Evolutionary conservation across 1,139 yeast genomes (phyloP).

Genomic region (Candida sp.): DNA sequence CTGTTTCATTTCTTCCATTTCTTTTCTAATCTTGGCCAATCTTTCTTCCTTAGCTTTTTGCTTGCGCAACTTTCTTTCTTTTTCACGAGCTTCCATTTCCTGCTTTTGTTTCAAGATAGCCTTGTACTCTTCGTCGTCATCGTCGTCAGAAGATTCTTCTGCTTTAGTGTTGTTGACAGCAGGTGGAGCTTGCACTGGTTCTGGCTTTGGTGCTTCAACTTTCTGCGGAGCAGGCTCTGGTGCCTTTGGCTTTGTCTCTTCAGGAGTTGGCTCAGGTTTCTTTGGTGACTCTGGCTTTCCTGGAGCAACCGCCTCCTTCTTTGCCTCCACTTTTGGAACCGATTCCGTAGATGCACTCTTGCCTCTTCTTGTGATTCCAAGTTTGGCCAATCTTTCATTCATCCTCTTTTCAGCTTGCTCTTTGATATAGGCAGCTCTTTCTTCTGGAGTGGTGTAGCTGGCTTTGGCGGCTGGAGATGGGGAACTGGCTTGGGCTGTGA

Average conservation of each 20-base stretch:
- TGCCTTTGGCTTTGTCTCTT: slow-evolving; percentile 2
- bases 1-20: slow-evolving; percentile 62
- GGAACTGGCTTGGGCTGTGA: slow-evolving; percentile 12
- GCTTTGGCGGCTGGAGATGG: slow-evolving; percentile 14
- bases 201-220: slow-evolving; percentile 6
- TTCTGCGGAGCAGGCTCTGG: slow-evolving; percentile 4
- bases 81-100: slow-evolving; percentile 51
- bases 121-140: slow-evolving; percentile 51
- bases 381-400: slow-evolving; percentile 86
- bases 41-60: slow-evolving; percentile 57
- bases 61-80: slow-evolving; percentile 50
- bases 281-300: not conserved
- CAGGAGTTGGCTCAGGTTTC: slow-evolving; percentile 4
- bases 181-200: slow-evolving; percentile 6
- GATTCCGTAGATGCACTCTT: slow-evolving; percentile 10
- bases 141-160: slow-evolving; percentile 28
- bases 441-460: slow-evolving; percentile 51
- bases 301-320: slow-evolving; percentile 1
- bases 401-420: slow-evolving; percentile 92
- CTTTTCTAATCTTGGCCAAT: slow-evolving; percentile 60
- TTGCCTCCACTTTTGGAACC: not conserved
- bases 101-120: slow-evolving; percentile 51
- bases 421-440: slow-evolving; percentile 82
- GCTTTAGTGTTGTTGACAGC: slow-evolving; percentile 3
- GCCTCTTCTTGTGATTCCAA: slow-evolving; percentile 58